Base-by-base conservation (phyloP, 1,284 basidiomycete species). In the Cerrena zonata region DNA sequence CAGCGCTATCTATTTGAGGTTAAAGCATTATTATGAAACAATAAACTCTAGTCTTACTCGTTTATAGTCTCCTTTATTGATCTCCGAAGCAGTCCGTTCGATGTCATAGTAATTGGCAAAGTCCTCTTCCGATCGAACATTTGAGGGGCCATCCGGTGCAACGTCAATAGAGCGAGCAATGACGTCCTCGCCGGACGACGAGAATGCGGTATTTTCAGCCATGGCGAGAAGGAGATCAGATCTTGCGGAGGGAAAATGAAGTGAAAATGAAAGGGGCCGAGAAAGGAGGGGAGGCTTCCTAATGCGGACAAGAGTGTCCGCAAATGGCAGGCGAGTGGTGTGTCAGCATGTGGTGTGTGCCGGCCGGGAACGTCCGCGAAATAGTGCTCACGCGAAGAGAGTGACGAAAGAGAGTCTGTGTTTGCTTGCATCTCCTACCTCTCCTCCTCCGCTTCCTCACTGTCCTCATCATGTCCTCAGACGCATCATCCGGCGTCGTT, bases 1-100 rank as follows among this genome's bases (percentile, higher is more conserved):
- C 10, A 99, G 78, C 0, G 92, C 93, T 48, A 93, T 82, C 89
- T 93, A 45, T 19, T 25, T 5, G 5, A 21, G 4, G 36, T 11
- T 41, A 22, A n/a, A 22, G 24, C 26, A 10, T 12, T 19, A 25
- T 4, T 18, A 11, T 18, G 5, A 37, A n/a, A 11, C 2, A 1
- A 11, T 7, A 23, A 41, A 21, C n/a, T n/a, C 41, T 23, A 36
- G 26, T 56, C 76, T 49, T 54, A 87, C 87, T 61, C 82, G 72
- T 62, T 78, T 80, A 64, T 77, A 86, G 52, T 75, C 67, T 7
- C 77, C 77, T 21, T 68, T 60, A 34, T 72, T 53, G 44, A 89
- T 79, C 53, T 79, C 73, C 12, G 69, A 57, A 0, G 70, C 73
- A 0, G 82, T 86, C 47, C 76, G 68, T 22, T 74, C 65, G 50